Percentiles rank a stretch among this genome's conserved stretches.
Conservation (phyloP, 1,139 yeast genomes). For the Ogataea hybrid region DNA sequence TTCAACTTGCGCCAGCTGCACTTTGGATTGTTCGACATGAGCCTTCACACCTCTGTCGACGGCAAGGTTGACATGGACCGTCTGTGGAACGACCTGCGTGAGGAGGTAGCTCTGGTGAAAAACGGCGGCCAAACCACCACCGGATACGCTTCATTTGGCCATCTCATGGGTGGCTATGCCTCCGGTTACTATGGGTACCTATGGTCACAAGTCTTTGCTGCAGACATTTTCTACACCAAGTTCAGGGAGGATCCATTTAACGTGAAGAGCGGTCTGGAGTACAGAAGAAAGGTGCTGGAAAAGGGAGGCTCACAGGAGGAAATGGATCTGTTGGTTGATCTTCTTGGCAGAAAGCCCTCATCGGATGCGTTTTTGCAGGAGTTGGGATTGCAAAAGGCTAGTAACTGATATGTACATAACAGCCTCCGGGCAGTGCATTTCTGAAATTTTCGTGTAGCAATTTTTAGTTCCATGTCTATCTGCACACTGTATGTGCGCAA, state of each 20-base stretch:
- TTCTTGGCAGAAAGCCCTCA: slow-evolving; percentile 75
- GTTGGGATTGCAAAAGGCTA: slow-evolving; percentile 38
- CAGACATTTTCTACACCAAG: slow-evolving; percentile 75
- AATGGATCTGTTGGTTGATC: slow-evolving; percentile 57
- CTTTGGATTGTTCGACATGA: slow-evolving; percentile 75
- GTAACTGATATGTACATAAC: not conserved
- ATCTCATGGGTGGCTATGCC: slow-evolving; percentile 81
- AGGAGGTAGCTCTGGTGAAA: slow-evolving; percentile 54
- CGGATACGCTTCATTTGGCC: slow-evolving; percentile 80
- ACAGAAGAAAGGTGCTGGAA: slow-evolving; percentile 66
- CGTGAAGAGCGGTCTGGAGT: slow-evolving; percentile 55
- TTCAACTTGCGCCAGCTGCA: slow-evolving; percentile 71
- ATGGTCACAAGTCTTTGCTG: slow-evolving; percentile 83
- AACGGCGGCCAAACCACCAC: slow-evolving; percentile 54
- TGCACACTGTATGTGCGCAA: slow-evolving; percentile 60
- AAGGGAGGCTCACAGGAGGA: slow-evolving; percentile 76
- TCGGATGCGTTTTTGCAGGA: slow-evolving; percentile 69
- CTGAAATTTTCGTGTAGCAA: not conserved
- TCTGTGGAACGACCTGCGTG: slow-evolving; percentile 64
- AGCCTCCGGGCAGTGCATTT: not conserved
- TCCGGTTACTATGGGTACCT: slow-evolving; percentile 86
- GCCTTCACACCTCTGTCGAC: slow-evolving; percentile 53
- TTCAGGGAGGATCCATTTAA: slow-evolving; percentile 70
- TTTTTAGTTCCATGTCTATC: slow-evolving; percentile 3
- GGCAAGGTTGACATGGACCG: slow-evolving; percentile 46